Conservation (phyloP, 1,284 basidiomycete species). For the Cryptococcus wingfieldii region DNA sequence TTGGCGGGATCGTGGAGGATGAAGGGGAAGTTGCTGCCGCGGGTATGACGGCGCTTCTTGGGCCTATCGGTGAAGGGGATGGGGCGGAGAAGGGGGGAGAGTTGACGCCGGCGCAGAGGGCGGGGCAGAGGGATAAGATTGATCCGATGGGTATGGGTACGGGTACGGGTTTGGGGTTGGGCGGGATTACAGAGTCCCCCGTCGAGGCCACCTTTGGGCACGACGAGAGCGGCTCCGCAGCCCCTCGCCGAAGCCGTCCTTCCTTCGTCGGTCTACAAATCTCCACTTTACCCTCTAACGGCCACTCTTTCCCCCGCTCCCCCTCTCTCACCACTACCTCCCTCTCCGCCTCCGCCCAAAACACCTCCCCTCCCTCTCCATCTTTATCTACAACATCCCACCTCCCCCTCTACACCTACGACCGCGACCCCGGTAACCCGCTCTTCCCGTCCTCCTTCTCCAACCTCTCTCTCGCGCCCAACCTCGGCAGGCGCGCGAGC, state of each 20-base stretch:
- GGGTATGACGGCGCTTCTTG: slow-evolving; percentile 34
- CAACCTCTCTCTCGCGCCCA: slow-evolving; percentile 37
- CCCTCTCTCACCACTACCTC: background rate
- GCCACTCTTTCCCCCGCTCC: background rate
- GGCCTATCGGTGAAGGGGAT: slow-evolving; percentile 32
- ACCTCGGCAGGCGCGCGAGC: slow-evolving; percentile 39
- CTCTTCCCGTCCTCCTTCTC: slow-evolving; percentile 44
- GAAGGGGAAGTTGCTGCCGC: slow-evolving; percentile 23
- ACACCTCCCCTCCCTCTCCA: slow-evolving; percentile 4
- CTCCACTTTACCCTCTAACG: slow-evolving; percentile 23
- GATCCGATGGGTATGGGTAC: slow-evolving; percentile 20
- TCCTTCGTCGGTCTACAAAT: slow-evolving; percentile 46
- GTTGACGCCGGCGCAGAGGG: slow-evolving; percentile 25
- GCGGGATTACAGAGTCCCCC: too few relatives aligned
- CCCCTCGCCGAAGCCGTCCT: background rate
- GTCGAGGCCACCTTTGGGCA: too few relatives aligned
- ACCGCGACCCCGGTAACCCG: slow-evolving; percentile 42
- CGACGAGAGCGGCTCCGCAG: too few relatives aligned
- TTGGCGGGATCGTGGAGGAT: slow-evolving; percentile 37
- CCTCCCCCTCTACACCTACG: slow-evolving; percentile 21
- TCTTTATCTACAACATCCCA: slow-evolving; percentile 7
- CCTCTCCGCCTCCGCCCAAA: background rate
- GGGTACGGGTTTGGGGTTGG: slow-evolving; percentile 2
- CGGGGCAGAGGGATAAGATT: slow-evolving; percentile 9
- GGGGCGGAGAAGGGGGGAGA: slow-evolving; percentile 15